These are phyloP conservation scores for Raphanus hybrid DNA, from an alignment of 441 rosid species.

Conservation along the genomic window DNA sequence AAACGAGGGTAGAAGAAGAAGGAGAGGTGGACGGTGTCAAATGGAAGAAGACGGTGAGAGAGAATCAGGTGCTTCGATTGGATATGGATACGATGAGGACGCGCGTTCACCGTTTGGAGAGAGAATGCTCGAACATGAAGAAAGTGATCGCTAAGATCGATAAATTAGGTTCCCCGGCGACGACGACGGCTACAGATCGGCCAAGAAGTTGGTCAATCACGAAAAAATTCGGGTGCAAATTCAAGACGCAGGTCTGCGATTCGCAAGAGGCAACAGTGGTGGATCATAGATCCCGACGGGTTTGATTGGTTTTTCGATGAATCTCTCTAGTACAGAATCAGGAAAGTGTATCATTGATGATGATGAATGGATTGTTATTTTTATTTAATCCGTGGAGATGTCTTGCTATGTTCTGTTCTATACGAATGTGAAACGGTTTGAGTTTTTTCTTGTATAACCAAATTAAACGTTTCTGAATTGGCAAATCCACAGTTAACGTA, in stretches of 20 bases:
- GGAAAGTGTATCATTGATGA: background rate
- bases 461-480: slow-evolving; percentile 6
- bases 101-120: slow-evolving; percentile 83
- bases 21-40: slow-evolving; percentile 44
- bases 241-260: slow-evolving; percentile 91
- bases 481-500: background rate
- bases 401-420: slow-evolving; percentile 11
- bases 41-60: slow-evolving; percentile 84
- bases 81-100: slow-evolving; percentile 99
- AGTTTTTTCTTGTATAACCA: background rate
- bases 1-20: slow-evolving; percentile 28
- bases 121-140: slow-evolving; percentile 88
- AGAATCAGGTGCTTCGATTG: slow-evolving; percentile 91
- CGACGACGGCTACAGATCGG: slow-evolving; percentile 34
- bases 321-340: slow-evolving; percentile 29
- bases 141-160: slow-evolving; percentile 84
- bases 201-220: slow-evolving; percentile 66
- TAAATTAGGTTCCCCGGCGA: slow-evolving; percentile 36
- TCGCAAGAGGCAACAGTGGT: slow-evolving; percentile 78
- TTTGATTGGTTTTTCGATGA: slow-evolving; percentile 15
- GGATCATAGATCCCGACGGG: slow-evolving; percentile 44
- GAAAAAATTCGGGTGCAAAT: slow-evolving; percentile 77
- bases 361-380: slow-evolving; percentile 11
- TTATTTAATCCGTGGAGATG: slow-evolving; percentile 1
- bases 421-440: slow-evolving; percentile 6